Evolutionary conservation across 2,329 filamentous ascomycete genomes (phyloP).

Genomic region (Gnomoniopsis sp.): DNA sequence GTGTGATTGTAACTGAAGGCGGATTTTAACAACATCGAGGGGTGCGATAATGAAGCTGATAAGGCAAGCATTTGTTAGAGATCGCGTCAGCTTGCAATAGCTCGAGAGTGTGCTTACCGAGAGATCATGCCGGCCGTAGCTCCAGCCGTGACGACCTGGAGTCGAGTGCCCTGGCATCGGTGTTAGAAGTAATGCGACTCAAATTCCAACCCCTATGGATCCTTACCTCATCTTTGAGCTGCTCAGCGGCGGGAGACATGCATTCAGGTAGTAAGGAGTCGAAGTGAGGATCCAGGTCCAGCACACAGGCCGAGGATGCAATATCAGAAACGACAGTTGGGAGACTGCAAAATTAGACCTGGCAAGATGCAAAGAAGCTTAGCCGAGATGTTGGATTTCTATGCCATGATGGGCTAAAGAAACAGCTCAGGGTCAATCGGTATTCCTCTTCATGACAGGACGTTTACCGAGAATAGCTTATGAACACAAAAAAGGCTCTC

Average conservation of each 20-base stretch:
- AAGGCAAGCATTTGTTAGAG: background rate
- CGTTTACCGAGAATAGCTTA: background rate
- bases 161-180: constrained; percentile 45
- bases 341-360: background rate
- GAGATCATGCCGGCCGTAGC: constrained; percentile 79
- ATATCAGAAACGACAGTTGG: background rate
- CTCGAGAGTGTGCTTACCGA: constrained; percentile 51
- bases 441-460: background rate
- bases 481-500: background rate
- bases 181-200: background rate
- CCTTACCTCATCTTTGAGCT: constrained; percentile 58
- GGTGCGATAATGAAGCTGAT: constrained; percentile 85
- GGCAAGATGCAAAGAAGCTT: background rate
- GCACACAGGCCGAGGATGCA: background rate
- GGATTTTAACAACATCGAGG: constrained; percentile 97
- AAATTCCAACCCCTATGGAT: background rate
- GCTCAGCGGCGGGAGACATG: constrained; percentile 40
- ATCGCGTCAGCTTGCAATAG: background rate
- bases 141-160: constrained; percentile 55
- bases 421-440: background rate
- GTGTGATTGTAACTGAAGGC: constrained; percentile 88
- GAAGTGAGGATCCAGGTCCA: background rate
- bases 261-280: constrained; percentile 29
- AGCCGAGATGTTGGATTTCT: background rate
- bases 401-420: background rate